A percentile compares a stretch with the other conserved stretches of the same genome.
Evolutionary conservation across 2,329 filamentous ascomycete species (phyloP).

Genomic region (Fusarium nematophilum): DNA sequence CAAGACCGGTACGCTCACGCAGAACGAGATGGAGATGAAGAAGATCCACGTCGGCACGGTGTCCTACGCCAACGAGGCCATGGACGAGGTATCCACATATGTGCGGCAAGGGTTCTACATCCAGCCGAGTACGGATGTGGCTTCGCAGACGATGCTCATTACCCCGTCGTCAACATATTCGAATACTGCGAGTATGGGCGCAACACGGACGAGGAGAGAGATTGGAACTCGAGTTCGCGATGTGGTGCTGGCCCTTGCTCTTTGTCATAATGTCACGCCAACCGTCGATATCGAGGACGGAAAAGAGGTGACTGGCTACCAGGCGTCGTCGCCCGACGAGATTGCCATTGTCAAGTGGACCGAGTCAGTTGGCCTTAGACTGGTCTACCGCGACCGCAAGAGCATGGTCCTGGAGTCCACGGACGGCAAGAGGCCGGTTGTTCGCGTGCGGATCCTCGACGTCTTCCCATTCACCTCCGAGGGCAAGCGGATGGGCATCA

Average conservation of each 20-base stretch:
- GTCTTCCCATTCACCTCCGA: conserved; percentile 98
- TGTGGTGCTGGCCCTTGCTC: conserved; percentile 87
- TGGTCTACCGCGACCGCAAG: conserved; percentile 87
- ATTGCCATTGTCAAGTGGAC: conserved; percentile 98
- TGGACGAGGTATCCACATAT: conserved; percentile 94
- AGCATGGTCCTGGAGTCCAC: conserved; percentile 85
- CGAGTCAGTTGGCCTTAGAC: conserved; percentile 86
- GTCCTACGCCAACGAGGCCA: conserved; percentile 97
- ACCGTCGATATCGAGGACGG: conserved; percentile 82
- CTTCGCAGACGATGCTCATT: conserved; percentile 66
- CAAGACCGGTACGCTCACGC: conserved; percentile 97
- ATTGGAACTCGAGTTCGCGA: conserved; percentile 94
- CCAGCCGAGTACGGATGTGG: conserved; percentile 57
- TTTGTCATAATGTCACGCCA: conserved; percentile 98
- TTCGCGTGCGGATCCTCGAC: conserved; percentile 89
- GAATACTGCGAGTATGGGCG: conserved; percentile 68
- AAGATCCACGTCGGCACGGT: conserved; percentile 99
- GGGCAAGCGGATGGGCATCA: conserved; percentile 97
- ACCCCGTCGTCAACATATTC: conserved; percentile 80
- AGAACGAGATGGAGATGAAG: conserved; percentile 99
- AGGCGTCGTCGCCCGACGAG: conserved; percentile 97
- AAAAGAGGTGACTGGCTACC: conserved; percentile 82
- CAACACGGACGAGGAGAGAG: conserved; percentile 88
- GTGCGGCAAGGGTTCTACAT: conserved; percentile 83
- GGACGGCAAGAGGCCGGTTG: conserved; percentile 77